A percentile compares a stretch with the other conserved stretches of the same genome.
phyloP scores from a whole-genome alignment of 345 rosid genomes.

The Acer yangbiense region DNA sequence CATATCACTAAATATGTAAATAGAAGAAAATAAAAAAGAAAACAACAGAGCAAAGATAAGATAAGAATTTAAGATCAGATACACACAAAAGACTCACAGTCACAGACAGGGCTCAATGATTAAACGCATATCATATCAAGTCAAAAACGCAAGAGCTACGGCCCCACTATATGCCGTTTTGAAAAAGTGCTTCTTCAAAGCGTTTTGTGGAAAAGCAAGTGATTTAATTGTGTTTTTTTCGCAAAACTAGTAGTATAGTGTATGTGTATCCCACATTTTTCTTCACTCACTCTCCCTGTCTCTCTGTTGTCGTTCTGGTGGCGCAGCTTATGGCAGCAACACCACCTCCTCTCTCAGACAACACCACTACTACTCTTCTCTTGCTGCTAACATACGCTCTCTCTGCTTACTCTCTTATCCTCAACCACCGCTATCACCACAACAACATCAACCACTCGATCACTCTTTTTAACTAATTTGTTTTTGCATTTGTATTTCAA shows the following conservation, averaged over 20 bases:
- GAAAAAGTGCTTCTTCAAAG: slow-evolving; percentile 34
- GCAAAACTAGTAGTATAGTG: too few species aligned
- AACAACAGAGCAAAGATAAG: slow-evolving; percentile 21
- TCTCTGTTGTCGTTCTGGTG: not conserved
- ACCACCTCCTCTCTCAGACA: not conserved
- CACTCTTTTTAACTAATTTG: not conserved
- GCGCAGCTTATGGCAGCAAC: slow-evolving; percentile 2
- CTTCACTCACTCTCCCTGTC: not conserved
- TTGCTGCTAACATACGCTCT: not conserved
- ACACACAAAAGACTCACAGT: too few species aligned
- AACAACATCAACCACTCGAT: not conserved
- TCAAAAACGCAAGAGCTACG: slow-evolving; percentile 15
- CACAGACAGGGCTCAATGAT: slow-evolving; percentile 39
- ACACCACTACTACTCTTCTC: not conserved
- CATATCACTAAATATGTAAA: too few species aligned
- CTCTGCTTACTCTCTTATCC: not conserved
- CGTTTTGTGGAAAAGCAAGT: slow-evolving; percentile 13
- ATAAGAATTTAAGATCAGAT: not conserved
- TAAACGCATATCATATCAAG: slow-evolving; percentile 21
- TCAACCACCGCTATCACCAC: not conserved
- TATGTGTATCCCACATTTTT: too few species aligned
- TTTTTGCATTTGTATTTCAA: too few species aligned
- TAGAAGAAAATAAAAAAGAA: not conserved
- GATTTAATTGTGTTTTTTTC: too few species aligned
- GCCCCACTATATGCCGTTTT: slow-evolving; percentile 28